Conservation (phyloP, 176 grass and related monocot genomes). For the Tillandsia leiboldiana region DNA sequence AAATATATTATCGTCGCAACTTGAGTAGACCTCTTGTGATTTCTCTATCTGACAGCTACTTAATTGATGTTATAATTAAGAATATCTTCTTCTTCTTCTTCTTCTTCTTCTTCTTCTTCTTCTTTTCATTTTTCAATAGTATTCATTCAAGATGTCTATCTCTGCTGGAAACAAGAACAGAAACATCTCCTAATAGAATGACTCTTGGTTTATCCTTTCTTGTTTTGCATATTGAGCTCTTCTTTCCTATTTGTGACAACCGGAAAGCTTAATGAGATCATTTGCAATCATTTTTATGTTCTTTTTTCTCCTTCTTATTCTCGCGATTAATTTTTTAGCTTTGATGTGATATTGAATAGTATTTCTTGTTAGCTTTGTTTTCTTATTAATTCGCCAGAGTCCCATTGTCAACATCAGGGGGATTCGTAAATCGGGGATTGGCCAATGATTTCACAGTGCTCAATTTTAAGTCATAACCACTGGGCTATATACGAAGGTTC, state of each 20-base stretch:
- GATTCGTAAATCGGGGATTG: constrained; percentile 34
- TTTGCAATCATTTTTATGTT: not conserved
- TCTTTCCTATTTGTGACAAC: not conserved
- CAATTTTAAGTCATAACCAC: constrained; percentile 52
- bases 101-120: too few relatives aligned
- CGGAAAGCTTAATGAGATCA: not conserved
- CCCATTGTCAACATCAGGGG: constrained; percentile 20
- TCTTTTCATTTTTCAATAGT: too few relatives aligned
- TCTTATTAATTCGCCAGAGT: constrained; percentile 7
- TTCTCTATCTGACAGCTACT: too few relatives aligned
- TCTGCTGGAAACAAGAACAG: not conserved
- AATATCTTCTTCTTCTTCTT: too few relatives aligned
- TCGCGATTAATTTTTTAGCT: too few relatives aligned
- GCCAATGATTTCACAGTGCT: constrained; percentile 32
- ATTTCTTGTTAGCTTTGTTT: not conserved
- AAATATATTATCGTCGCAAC: too few relatives aligned
- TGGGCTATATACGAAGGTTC: not conserved
- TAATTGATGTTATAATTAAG: too few relatives aligned
- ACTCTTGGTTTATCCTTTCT: not conserved
- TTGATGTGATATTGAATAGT: too few relatives aligned
- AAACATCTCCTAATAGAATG: not conserved
- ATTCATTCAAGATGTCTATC: not conserved
- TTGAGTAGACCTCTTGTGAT: too few relatives aligned
- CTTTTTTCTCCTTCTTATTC: too few relatives aligned
- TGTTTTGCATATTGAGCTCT: too few relatives aligned